Conservation (phyloP, 2,329 filamentous ascomycete species). For the Fusarium foetens region DNA sequence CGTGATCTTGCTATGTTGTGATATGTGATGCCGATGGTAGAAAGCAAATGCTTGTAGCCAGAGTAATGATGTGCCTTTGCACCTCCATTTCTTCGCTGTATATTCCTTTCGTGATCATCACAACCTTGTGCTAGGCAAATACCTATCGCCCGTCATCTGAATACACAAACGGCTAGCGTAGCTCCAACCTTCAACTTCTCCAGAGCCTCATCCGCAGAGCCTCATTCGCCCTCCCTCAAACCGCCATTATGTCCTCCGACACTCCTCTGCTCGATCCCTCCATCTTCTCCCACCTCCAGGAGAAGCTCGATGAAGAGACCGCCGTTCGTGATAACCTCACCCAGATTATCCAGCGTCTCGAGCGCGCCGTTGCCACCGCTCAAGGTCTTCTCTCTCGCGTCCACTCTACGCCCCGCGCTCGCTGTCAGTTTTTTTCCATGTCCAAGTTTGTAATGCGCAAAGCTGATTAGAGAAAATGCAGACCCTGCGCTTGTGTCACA, state of each 20-base stretch:
- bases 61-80: neutral
- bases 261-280: conserved; percentile 71
- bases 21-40: rapidly evolving
- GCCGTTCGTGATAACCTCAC: conserved; percentile 84
- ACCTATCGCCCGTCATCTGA: neutral
- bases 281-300: conserved; percentile 88
- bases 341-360: conserved; percentile 82
- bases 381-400: conserved; percentile 88
- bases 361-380: conserved; percentile 82
- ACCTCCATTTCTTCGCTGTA: neutral
- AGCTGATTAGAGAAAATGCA: neutral
- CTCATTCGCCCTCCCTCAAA: conserved; percentile 20
- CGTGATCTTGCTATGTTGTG: rapidly evolving
- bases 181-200: conserved; percentile 8
- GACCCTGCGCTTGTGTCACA: conserved; percentile 76
- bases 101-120: neutral
- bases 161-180: conserved; percentile 15
- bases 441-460: neutral
- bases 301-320: conserved; percentile 88
- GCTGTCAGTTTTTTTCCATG: conserved; percentile 54
- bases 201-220: conserved; percentile 35
- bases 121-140: conserved; percentile 7
- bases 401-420: conserved; percentile 81
- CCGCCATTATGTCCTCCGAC: conserved; percentile 47
- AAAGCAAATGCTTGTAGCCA: rapidly evolving